Conservation (phyloP, 768 basidiomycete species). For the Mycena latifolia region DNA sequence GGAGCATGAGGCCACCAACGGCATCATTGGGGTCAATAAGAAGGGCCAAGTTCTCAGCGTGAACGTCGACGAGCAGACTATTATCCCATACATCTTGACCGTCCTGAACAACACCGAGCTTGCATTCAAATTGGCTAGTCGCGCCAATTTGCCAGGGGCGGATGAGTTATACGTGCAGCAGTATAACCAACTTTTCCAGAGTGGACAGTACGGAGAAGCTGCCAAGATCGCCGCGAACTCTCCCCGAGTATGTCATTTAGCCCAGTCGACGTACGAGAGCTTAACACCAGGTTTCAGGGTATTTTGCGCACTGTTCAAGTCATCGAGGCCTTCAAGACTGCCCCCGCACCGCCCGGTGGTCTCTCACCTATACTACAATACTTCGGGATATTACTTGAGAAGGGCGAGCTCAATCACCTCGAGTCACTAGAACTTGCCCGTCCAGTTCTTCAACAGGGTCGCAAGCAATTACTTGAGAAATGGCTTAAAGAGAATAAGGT, state of each 20-base stretch:
- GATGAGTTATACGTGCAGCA: constrained; percentile 97
- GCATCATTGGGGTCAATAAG: constrained; percentile 99
- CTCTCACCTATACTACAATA: constrained; percentile 97
- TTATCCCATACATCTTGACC: constrained; percentile 94
- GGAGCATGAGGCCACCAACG: constrained; percentile 92
- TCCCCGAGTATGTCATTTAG: constrained; percentile 72
- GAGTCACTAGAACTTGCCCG: constrained; percentile 97
- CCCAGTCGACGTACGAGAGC: no score
- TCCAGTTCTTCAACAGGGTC: constrained; percentile 94
- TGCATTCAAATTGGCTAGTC: constrained; percentile 97
- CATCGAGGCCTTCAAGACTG: constrained; percentile 97
- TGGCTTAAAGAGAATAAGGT: constrained; percentile 99
- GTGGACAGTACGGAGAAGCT: constrained; percentile 92
- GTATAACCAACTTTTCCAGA: constrained; percentile 91
- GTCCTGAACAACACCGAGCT: constrained; percentile 98
- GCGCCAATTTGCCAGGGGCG: constrained; percentile 96
- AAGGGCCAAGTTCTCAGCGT: constrained; percentile 99
- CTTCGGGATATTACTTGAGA: constrained; percentile 98
- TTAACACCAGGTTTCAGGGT: constrained; percentile 63
- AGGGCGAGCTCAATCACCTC: constrained; percentile 96
- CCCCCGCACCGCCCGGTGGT: constrained; percentile 90
- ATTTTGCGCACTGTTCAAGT: constrained; percentile 95
- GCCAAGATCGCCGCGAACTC: constrained; percentile 99
- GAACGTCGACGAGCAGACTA: constrained; percentile 94
- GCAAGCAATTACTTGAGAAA: constrained; percentile 97